Evolutionary conservation across 371 early-diverging fungal genomes (phyloP).

Genomic region (Scutellospora calospora): DNA sequence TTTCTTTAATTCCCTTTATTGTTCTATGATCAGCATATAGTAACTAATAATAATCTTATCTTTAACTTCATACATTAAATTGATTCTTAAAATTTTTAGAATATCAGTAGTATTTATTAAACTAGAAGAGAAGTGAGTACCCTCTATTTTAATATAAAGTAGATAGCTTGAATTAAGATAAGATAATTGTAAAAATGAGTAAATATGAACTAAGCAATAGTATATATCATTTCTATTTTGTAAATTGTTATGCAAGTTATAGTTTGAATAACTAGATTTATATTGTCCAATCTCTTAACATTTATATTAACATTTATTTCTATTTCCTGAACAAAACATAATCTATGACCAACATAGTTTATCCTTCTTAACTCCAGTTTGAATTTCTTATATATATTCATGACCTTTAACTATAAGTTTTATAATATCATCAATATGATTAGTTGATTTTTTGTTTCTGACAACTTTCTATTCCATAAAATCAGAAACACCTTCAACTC

Average conservation of each 20-base stretch:
- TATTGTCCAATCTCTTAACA: background rate
- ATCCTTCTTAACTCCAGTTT: background rate
- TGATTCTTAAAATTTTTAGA: too few species aligned
- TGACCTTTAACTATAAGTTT: background rate
- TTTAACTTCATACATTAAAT: too few species aligned
- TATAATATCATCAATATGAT: slow-evolving; percentile 1
- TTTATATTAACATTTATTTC: slow-evolving; percentile 13
- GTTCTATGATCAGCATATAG: slow-evolving; percentile 27
- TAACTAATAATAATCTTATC: too few species aligned
- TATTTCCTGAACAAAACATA: slow-evolving; percentile 23
- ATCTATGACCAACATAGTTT: slow-evolving; percentile 16
- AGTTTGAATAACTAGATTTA: background rate
- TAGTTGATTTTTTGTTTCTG: background rate
- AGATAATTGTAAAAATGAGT: background rate
- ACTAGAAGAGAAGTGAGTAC: background rate
- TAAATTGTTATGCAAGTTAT: background rate
- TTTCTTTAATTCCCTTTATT: slow-evolving; percentile 20
- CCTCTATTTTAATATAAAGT: slow-evolving; percentile 1
- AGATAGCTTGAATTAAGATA: background rate
- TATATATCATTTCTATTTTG: background rate
- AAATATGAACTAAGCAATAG: background rate
- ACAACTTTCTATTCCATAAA: background rate
- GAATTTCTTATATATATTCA: background rate
- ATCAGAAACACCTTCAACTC: background rate
- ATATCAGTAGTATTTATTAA: background rate